Base-by-base conservation (phyloP, 176 grass and related monocot species). In the Ananas comosus region DNA sequence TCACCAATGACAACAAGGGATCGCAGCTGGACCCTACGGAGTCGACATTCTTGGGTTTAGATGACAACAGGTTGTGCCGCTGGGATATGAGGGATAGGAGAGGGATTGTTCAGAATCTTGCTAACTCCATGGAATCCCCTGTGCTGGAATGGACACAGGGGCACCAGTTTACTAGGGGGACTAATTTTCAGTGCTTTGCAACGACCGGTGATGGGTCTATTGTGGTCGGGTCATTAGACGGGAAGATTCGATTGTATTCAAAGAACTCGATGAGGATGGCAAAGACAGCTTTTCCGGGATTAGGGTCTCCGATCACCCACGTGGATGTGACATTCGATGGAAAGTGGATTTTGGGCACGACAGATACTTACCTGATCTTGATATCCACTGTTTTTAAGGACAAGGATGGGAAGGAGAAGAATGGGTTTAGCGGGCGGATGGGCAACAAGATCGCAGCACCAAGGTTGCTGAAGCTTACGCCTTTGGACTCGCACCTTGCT, bases 211-310 rank as follows among this genome's bases (percentile, higher is more conserved):
- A 99, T 52, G 94, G 94, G 0, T 99, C 94, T 0, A 99, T 99
- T 13, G 94, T 93, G 1, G 89, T 99, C 48, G 94, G 94, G 0
- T 99, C 94, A 11, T 47, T 99, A 51, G 90, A 99, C 74, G 94
- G 94, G 49, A 99, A 99, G 73, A 93, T 99, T 17, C 87, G 94
- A 9, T 28, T 93, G 56, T 99, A 99, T 53, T 99, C 94, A 2
- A 93, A 82, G 51, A 90, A 82, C 63, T 99, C 94, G n/a, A 93
- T 93, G 94, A 93, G 94, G 75, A 93, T 99, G 94, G 89, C 94
- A 0, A 99, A 99, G 84, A 99, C 94, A 0, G 89, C 84, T 25
- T 99, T 99, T 69, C 94, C 94, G 48, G 94, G 94, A 29, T 78
- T 99, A n/a, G 94, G 94, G 24, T 90, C 89, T 0, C 94, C 94